Evolutionary conservation across 2,329 filamentous ascomycete species (phyloP).

Genomic region (Rasamsonia emersonii): DNA sequence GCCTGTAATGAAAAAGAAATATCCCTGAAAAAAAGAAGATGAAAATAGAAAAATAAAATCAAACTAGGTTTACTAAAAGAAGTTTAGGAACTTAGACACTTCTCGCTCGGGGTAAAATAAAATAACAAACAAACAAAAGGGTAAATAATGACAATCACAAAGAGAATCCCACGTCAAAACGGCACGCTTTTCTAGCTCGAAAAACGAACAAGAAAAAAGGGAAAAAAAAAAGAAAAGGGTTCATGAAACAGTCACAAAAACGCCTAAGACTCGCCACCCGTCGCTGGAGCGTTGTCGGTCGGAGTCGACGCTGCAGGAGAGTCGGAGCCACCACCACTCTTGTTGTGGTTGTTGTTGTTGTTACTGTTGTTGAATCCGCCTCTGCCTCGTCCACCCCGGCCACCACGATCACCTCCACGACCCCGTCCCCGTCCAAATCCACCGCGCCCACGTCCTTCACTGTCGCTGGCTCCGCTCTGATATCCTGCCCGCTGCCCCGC

Average conservation of each 20-base stretch:
- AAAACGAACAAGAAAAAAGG: slow-evolving; percentile 12
- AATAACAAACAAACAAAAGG: slow-evolving; percentile 13
- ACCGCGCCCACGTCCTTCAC: slow-evolving; percentile 58
- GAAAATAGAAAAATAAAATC: background rate
- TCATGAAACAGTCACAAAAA: slow-evolving; percentile 11
- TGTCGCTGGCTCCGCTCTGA: slow-evolving; percentile 73
- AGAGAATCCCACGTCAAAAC: too few species aligned
- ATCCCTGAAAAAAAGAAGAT: background rate
- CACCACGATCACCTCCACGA: slow-evolving; percentile 45
- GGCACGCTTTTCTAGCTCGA: slow-evolving; percentile 7
- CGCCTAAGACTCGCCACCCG: slow-evolving; percentile 22
- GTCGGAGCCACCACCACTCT: slow-evolving; percentile 40
- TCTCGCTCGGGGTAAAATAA: slow-evolving; percentile 15
- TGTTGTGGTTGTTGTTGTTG: slow-evolving; percentile 26
- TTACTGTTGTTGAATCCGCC: slow-evolving; percentile 54
- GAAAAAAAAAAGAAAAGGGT: slow-evolving; percentile 5
- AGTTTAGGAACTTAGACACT: slow-evolving; percentile 5
- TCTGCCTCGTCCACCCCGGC: slow-evolving; percentile 51
- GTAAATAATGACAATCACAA: slow-evolving; percentile 1
- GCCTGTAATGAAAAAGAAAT: too few species aligned
- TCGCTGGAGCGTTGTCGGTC: slow-evolving; percentile 26
- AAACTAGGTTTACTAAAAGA: slow-evolving; percentile 3
- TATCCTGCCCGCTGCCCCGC: slow-evolving; percentile 64
- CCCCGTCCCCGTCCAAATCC: slow-evolving; percentile 49
- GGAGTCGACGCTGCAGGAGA: slow-evolving; percentile 20